Percentiles rank a stretch among this genome's conserved stretches.
Conservation (phyloP, 345 rosid genomes). For the Salix viminalis region DNA sequence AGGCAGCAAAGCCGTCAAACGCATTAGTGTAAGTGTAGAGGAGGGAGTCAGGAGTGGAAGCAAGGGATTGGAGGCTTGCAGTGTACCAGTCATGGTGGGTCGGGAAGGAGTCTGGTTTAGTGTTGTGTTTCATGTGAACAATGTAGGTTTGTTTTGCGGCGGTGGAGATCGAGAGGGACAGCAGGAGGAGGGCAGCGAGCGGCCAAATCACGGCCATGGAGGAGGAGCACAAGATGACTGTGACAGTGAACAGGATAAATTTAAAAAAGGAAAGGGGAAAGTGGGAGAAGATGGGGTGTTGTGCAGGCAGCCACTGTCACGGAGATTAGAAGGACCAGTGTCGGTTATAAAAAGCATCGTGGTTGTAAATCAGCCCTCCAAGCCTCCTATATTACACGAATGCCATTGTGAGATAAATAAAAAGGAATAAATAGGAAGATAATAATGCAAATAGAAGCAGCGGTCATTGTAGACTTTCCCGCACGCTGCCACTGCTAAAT, state of each 20-base stretch:
- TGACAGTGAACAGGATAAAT: not conserved
- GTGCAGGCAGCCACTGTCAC: too few relatives aligned
- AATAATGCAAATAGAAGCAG: too few relatives aligned
- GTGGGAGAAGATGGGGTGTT: too few relatives aligned
- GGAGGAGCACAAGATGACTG: not conserved
- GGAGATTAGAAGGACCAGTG: too few relatives aligned
- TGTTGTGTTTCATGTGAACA: slow-evolving; percentile 60
- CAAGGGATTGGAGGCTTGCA: slow-evolving; percentile 48
- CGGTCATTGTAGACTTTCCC: too few relatives aligned
- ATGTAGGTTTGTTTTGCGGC: slow-evolving; percentile 54
- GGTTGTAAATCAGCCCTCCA: too few relatives aligned
- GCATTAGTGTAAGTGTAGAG: slow-evolving; percentile 61
- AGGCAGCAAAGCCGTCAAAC: slow-evolving; percentile 70
- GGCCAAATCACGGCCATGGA: not conserved
- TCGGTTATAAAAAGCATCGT: too few relatives aligned
- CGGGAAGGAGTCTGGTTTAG: slow-evolving; percentile 47
- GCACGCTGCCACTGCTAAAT: too few relatives aligned
- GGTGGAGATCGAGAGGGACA: slow-evolving; percentile 10
- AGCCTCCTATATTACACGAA: too few relatives aligned
- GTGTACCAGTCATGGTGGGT: slow-evolving; percentile 74
- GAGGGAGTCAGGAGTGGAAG: slow-evolving; percentile 41
- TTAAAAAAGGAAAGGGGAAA: too few relatives aligned
- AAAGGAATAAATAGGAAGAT: too few relatives aligned
- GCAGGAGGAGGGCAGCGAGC: slow-evolving; percentile 13
- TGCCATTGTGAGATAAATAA: too few relatives aligned